These are phyloP conservation scores for Lonicera japonica DNA, from an alignment of 129 eudicot species.

Conservation along the genomic window DNA sequence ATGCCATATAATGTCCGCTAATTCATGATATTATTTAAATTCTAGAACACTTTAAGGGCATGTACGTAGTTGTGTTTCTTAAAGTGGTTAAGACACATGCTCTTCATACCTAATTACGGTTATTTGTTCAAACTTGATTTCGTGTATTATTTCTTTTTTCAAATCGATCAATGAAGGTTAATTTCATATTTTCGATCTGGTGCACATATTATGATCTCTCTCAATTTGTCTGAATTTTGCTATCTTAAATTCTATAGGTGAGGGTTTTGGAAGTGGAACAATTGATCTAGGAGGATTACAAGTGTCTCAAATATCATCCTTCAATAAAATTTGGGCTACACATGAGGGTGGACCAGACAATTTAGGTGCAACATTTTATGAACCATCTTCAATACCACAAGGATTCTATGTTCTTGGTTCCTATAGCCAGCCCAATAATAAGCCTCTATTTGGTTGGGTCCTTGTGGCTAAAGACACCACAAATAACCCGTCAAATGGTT, in stretches of 20 bases:
- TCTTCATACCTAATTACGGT: no score
- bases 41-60: no score
- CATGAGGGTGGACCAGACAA: constrained; percentile 66
- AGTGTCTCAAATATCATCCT: constrained; percentile 47
- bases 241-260: constrained; percentile 22
- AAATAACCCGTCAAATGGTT: constrained; percentile 18
- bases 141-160: no score
- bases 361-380: constrained; percentile 59
- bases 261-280: constrained; percentile 59
- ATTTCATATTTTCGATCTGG: no score
- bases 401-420: constrained; percentile 61
- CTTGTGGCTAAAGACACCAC: constrained; percentile 43
- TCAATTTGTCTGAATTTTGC: no score
- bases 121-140: no score
- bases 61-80: no score
- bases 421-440: constrained; percentile 68
- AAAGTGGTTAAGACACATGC: no score
- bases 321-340: constrained; percentile 59
- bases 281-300: constrained; percentile 78
- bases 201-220: no score
- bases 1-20: no score
- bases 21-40: no score
- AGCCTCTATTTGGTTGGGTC: constrained; percentile 59
- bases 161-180: no score
- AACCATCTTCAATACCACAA: constrained; percentile 55